A percentile compares a stretch with the other conserved stretches of the same genome.
phyloP scores from a whole-genome alignment of 305 asterid genomes.

The Solanum chacoense region DNA sequence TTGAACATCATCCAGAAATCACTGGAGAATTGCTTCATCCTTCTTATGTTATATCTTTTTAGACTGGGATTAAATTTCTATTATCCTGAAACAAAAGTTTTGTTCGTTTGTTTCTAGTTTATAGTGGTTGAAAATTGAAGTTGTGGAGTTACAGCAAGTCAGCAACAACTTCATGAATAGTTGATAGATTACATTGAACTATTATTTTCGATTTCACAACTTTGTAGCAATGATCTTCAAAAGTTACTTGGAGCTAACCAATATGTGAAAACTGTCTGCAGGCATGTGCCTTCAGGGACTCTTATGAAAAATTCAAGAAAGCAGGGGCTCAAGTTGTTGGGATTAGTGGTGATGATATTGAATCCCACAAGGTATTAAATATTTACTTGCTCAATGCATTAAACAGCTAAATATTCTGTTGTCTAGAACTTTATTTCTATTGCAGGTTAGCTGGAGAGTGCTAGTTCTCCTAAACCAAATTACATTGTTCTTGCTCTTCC shows the following conservation, averaged over 20 bases:
- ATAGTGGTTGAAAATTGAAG: background rate
- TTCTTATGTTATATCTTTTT: background rate
- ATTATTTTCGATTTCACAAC: background rate
- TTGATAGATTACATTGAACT: background rate
- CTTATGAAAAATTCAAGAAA: slow-evolving; percentile 91
- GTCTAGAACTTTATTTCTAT: background rate
- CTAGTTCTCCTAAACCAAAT: background rate
- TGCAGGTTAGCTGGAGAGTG: background rate
- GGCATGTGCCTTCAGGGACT: slow-evolving; percentile 99
- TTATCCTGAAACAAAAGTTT: background rate
- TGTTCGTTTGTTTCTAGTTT: background rate
- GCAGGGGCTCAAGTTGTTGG: slow-evolving; percentile 96
- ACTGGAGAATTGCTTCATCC: background rate
- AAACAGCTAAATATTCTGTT: background rate
- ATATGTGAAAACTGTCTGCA: slow-evolving; percentile 25
- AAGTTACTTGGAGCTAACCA: background rate
- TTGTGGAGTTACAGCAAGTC: background rate
- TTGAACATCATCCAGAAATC: background rate
- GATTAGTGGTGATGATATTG: slow-evolving; percentile 72
- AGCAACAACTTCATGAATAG: background rate
- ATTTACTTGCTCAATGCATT: background rate
- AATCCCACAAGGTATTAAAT: slow-evolving; percentile 72
- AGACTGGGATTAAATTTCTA: background rate
- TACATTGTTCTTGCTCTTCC: background rate
- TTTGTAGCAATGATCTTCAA: background rate